Conservation (phyloP, 129 eudicot genomes). For the Oenanthe sinensis region DNA sequence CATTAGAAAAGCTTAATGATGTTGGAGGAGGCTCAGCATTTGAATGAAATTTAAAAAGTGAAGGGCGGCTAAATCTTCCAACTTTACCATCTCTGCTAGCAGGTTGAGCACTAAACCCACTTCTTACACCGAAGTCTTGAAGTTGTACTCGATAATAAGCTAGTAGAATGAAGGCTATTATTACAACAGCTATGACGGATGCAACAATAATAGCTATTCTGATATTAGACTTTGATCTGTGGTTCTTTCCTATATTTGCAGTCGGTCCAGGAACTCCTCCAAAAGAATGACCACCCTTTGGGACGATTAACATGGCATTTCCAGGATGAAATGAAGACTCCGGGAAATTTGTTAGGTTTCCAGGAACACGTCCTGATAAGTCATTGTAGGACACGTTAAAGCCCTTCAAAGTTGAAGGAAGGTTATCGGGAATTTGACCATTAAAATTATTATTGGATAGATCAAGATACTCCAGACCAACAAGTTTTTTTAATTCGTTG, state of each 20-base stretch:
- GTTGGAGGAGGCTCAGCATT: constrained; percentile 39
- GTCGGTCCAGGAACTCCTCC: constrained; percentile 19
- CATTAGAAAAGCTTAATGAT: constrained; percentile 70
- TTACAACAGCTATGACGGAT: constrained; percentile 66
- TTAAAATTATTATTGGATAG: constrained; percentile 57
- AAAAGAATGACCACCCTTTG: constrained; percentile 15
- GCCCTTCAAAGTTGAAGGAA: constrained; percentile 44
- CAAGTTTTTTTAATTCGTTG: constrained; percentile 52
- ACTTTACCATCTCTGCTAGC: constrained; percentile 49
- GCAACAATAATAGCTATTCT: constrained; percentile 73
- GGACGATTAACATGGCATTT: constrained; percentile 37
- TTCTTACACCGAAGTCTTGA: constrained; percentile 47
- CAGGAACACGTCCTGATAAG: constrained; percentile 59
- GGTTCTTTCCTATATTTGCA: constrained; percentile 16
- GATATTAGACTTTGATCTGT: constrained; percentile 45
- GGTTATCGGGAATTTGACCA: constrained; percentile 60
- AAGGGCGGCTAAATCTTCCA: constrained; percentile 55
- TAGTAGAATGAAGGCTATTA: constrained; percentile 69
- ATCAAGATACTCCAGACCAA: constrained; percentile 63
- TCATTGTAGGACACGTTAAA: constrained; percentile 58
- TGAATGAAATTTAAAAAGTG: constrained; percentile 35
- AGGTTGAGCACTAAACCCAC: constrained; percentile 46
- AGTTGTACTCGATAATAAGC: constrained; percentile 64
- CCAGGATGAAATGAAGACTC: constrained; percentile 75
- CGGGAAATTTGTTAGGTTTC: constrained; percentile 47